phyloP scores from a whole-genome alignment of 2,329 filamentous ascomycete species.

The Xylariaceae sp. region DNA sequence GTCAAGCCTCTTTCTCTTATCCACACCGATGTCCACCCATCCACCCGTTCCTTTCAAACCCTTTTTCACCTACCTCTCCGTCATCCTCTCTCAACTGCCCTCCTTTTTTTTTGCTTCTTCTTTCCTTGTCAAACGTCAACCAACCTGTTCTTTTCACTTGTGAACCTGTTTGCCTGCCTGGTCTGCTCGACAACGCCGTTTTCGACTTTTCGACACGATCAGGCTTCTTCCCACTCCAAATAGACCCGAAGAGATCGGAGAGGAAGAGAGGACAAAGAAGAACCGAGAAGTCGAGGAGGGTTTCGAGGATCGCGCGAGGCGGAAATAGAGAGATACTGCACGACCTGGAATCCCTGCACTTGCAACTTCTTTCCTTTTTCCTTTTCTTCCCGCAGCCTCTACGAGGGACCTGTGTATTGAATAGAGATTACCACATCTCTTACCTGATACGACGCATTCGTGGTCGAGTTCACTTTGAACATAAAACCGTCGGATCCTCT shows the following conservation, averaged over 20 bases:
- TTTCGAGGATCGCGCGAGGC: no score
- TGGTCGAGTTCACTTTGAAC: constrained; percentile 11
- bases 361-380: no score
- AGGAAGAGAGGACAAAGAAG: no score
- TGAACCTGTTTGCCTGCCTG: constrained; percentile 6
- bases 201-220: no score
- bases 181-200: constrained; percentile 2
- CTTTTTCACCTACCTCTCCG: constrained; percentile 17
- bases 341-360: no score
- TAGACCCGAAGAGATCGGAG: constrained; percentile 4
- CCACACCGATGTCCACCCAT: constrained; percentile 5
- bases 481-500: constrained; percentile 20
- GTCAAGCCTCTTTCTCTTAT: constrained; percentile 5
- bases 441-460: constrained; percentile 18
- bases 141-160: constrained; percentile 8
- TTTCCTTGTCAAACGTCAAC: no score
- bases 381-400: constrained; percentile 1
- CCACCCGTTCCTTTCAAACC: constrained; percentile 12
- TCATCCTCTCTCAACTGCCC: constrained; percentile 14
- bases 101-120: constrained; percentile 15
- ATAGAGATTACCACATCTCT: constrained; percentile 11
- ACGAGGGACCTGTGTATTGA: not conserved
- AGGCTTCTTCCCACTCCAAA: no score
- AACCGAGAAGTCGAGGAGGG: no score
- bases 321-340: no score